Percentiles rank a stretch among this genome's conserved stretches.
phyloP scores from a whole-genome alignment of 108 stramenopile genomes.

The Aurantiochytrium sp. region DNA sequence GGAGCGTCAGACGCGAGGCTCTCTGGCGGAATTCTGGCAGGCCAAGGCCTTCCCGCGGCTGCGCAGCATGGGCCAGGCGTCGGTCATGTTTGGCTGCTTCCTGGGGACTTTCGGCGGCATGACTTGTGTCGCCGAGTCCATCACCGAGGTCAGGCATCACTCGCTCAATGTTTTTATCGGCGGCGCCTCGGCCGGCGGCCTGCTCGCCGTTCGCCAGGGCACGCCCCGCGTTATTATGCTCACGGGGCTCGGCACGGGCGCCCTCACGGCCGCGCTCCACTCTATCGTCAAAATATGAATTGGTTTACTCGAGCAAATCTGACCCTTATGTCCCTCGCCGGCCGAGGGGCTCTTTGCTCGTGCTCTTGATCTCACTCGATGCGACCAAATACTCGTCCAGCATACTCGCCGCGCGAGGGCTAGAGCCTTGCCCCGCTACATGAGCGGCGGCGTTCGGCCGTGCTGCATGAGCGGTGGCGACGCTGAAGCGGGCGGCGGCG shows the following conservation, averaged over 20 bases:
- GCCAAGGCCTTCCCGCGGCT: background rate
- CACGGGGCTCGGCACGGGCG: slow-evolving; percentile 13
- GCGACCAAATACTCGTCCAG: no score
- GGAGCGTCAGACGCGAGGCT: no score
- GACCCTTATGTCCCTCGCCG: no score
- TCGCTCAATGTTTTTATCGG: background rate
- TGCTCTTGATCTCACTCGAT: no score
- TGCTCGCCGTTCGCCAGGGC: background rate
- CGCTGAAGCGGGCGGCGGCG: no score
- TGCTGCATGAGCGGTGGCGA: no score
- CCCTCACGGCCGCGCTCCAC: slow-evolving; percentile 2
- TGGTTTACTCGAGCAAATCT: no score
- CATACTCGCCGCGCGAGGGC: no score
- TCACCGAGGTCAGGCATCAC: background rate
- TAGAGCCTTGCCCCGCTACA: no score
- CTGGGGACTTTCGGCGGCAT: background rate
- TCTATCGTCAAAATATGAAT: background rate
- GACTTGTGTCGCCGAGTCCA: background rate
- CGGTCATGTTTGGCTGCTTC: slow-evolving; percentile 9
- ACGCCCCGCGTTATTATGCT: background rate
- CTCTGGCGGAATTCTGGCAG: background rate
- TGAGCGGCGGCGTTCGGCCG: no score
- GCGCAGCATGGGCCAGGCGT: slow-evolving; percentile 27
- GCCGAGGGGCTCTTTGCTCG: no score
- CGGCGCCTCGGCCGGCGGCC: background rate